A percentile compares a stretch with the other conserved stretches of the same genome.
Evolutionary conservation across 495 filamentous ascomycete genomes (phyloP).

Genomic region (Neurospora sp.): DNA sequence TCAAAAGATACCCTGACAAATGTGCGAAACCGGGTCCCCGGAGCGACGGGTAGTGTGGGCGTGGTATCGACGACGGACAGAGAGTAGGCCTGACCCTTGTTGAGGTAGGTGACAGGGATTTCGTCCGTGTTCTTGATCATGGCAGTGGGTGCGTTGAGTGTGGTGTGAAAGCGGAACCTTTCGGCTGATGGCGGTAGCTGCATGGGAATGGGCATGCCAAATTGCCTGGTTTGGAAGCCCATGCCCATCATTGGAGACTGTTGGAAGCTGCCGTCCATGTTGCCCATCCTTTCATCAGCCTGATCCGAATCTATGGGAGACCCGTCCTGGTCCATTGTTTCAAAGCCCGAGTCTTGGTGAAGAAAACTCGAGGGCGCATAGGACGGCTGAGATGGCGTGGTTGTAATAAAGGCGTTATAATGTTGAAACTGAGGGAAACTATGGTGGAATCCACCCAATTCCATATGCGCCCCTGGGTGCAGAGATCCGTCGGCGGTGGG

Average conservation of each 20-base stretch:
- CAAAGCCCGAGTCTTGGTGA: constrained; percentile 65
- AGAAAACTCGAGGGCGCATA: constrained; percentile 76
- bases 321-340: constrained; percentile 63
- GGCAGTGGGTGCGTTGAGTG: constrained; percentile 88
- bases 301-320: constrained; percentile 46
- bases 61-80: constrained; percentile 67
- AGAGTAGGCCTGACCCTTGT: constrained; percentile 90
- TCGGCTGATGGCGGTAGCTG: constrained; percentile 32
- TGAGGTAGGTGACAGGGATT: constrained; percentile 90
- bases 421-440: constrained; percentile 59
- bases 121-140: constrained; percentile 84
- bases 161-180: constrained; percentile 86
- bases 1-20: constrained; percentile 90
- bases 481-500: constrained; percentile 52
- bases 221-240: constrained; percentile 27
- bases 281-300: constrained; percentile 36
- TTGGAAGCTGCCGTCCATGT: constrained; percentile 41
- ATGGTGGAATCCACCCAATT: constrained; percentile 40
- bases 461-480: constrained; percentile 49
- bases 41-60: constrained; percentile 25
- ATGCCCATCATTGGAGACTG: constrained; percentile 39
- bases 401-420: constrained; percentile 61
- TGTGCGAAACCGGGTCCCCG: constrained; percentile 62
- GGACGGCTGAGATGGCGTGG: constrained; percentile 41
- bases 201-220: constrained; percentile 31